These are phyloP conservation scores for Saccharomycopsis sp. DNA, from an alignment of 805 yeast species.

Conservation along the genomic window DNA sequence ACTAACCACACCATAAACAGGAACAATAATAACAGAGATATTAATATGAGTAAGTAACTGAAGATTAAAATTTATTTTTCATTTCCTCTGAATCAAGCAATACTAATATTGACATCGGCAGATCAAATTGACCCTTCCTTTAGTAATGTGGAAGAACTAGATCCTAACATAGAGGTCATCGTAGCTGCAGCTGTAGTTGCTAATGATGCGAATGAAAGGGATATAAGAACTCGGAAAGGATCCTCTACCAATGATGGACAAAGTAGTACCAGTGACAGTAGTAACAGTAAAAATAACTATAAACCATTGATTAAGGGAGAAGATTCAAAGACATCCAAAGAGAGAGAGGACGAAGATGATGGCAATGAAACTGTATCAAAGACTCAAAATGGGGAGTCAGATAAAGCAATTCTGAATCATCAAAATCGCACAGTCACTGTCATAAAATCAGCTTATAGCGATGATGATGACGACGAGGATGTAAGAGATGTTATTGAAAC, in stretches of 20 bases:
- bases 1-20: neutral
- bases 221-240: neutral
- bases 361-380: neutral
- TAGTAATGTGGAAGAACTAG: constrained; percentile 16
- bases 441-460: constrained; percentile 1
- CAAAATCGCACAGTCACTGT: neutral
- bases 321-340: constrained; percentile 10
- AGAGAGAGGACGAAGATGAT: constrained; percentile 8
- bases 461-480: constrained; percentile 8
- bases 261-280: constrained; percentile 9
- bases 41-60: neutral
- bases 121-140: constrained; percentile 30
- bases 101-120: neutral
- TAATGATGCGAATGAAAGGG: constrained; percentile 7
- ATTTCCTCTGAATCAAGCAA: neutral
- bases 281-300: constrained; percentile 9
- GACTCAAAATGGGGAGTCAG: neutral
- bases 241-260: neutral
- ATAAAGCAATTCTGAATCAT: neutral
- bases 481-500: neutral
- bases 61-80: neutral
- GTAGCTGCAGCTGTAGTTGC: constrained; percentile 31
- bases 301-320: constrained; percentile 3
- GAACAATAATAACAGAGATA: neutral
- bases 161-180: constrained; percentile 21